Evolutionary conservation across 2,329 filamentous ascomycete species (phyloP).

Genomic region (Aureobasidium uvarum): DNA sequence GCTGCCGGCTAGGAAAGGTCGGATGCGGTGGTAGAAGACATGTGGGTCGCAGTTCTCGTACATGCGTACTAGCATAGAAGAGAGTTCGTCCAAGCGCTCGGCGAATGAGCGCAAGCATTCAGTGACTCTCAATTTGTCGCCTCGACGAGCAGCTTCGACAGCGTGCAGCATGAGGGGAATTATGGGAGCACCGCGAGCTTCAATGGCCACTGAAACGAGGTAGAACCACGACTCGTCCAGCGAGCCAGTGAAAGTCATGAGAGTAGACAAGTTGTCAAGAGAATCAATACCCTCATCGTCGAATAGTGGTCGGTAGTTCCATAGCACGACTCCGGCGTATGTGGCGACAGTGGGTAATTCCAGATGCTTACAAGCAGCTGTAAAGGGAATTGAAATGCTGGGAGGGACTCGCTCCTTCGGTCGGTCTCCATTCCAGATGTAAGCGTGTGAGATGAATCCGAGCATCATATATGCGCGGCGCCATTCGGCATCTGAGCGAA

Average conservation of each 20-base stretch:
- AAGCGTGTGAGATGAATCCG: slow-evolving; percentile 76
- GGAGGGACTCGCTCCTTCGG: slow-evolving; percentile 72
- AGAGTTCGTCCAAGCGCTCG: slow-evolving; percentile 83
- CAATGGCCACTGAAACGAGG: slow-evolving; percentile 90
- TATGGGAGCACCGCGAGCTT: slow-evolving; percentile 83
- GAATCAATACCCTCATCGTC: slow-evolving; percentile 75
- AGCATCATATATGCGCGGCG: slow-evolving; percentile 78
- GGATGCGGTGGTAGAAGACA: slow-evolving; percentile 92
- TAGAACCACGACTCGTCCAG: slow-evolving; percentile 99
- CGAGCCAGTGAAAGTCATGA: slow-evolving; percentile 89
- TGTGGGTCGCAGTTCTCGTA: slow-evolving; percentile 93
- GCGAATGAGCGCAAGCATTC: slow-evolving; percentile 77
- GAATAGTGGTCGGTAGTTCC: slow-evolving; percentile 97
- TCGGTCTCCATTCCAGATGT: slow-evolving; percentile 81
- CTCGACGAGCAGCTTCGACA: slow-evolving; percentile 71
- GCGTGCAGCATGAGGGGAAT: slow-evolving; percentile 87
- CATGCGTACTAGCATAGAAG: slow-evolving; percentile 76
- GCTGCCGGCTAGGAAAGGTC: slow-evolving; percentile 92
- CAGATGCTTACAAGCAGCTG: slow-evolving; percentile 68
- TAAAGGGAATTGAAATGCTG: slow-evolving; percentile 76
- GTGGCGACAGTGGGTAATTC: slow-evolving; percentile 91
- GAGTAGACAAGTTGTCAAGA: slow-evolving; percentile 81
- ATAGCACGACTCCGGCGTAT: slow-evolving; percentile 86
- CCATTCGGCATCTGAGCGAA: slow-evolving; percentile 87
- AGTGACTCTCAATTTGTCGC: slow-evolving; percentile 69